Evolutionary conservation across 495 filamentous ascomycete genomes (phyloP).

Genomic region (Daldinia concentrica): DNA sequence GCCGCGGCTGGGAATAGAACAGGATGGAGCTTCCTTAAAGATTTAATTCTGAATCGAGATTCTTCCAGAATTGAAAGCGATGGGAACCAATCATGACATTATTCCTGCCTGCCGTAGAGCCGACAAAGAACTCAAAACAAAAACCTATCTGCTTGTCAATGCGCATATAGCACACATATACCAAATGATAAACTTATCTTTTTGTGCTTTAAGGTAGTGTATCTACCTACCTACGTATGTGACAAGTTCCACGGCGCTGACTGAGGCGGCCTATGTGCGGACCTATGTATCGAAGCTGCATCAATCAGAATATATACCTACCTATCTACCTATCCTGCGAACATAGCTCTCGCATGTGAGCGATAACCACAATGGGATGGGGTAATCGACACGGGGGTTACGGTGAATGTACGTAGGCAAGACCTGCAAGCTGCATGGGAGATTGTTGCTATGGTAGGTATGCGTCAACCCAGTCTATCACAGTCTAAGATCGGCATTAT

Average conservation of each 20-base stretch:
- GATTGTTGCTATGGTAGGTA: slow-evolving; percentile 36
- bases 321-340: neutral
- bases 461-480: slow-evolving; percentile 26
- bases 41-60: slow-evolving; percentile 31
- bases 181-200: too few species aligned
- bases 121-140: neutral
- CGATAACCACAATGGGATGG: slow-evolving; percentile 2
- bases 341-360: neutral
- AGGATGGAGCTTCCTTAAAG: slow-evolving; percentile 29
- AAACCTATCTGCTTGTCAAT: neutral
- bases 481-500: slow-evolving; percentile 13
- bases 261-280: neutral
- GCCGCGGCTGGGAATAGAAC: slow-evolving; percentile 28
- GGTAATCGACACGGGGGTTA: slow-evolving; percentile 7
- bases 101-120: slow-evolving; percentile 4
- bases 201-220: too few species aligned
- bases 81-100: slow-evolving; percentile 29
- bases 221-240: neutral
- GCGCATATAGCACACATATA: too few species aligned
- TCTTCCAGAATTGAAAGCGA: slow-evolving; percentile 15
- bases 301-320: slow-evolving; percentile 7
- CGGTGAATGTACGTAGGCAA: slow-evolving; percentile 19
- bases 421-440: slow-evolving; percentile 26
- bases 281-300: neutral
- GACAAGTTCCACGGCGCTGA: neutral